Base-by-base conservation (phyloP, 192 early-diverging fungal species). In the Phycomyces nitens region DNA sequence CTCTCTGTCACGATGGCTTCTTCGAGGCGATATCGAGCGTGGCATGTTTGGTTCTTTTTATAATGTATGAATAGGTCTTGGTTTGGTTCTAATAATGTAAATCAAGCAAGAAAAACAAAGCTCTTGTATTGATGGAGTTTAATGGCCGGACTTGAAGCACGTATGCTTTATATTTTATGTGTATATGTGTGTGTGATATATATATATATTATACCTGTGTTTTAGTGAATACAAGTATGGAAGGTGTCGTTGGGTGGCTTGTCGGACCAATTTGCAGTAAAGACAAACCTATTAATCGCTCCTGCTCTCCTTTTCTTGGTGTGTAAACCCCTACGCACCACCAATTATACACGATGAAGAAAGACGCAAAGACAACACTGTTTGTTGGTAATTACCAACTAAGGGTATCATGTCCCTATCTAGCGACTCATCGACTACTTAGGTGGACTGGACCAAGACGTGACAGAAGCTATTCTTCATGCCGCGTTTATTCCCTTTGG, bases 401-500 rank as follows among this genome's bases (percentile, higher is more conserved):
- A 42, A 14, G 41, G 18, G 44, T 14, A 18, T n/a, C 3, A 6
- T 22, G 3, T 29, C 3, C 20, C 11, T 15, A 24, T 53, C 34
- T 5, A 20, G 16, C 11, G 22, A 24, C 29, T 14, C 15, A 26
- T 47, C 18, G 11, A 47, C 3, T 3, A 18, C 3, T 34, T 76
- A 85, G 89, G 90, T 69, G 95, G 95, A 3, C 77, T 99, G 24
- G 90, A 92, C 40, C 74, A 86, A 42, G 77, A 91, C 60, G 91
- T 96, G 15, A 89, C 86, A 6, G 85, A 91, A 20, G 69, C 89
- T 52, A 84, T 87, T 0, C 78, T 99, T 11, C 86, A 90, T 38
- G 86, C 92, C 0, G 93, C 94, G 0, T 98, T 99, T 73, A 81
- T 98, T 42, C 94, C 97, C 0, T 99, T 99, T 82, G 97, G 97